Base-by-base conservation (phyloP, 257 asterid genomes). In the Ophiorrhiza pumila region DNA sequence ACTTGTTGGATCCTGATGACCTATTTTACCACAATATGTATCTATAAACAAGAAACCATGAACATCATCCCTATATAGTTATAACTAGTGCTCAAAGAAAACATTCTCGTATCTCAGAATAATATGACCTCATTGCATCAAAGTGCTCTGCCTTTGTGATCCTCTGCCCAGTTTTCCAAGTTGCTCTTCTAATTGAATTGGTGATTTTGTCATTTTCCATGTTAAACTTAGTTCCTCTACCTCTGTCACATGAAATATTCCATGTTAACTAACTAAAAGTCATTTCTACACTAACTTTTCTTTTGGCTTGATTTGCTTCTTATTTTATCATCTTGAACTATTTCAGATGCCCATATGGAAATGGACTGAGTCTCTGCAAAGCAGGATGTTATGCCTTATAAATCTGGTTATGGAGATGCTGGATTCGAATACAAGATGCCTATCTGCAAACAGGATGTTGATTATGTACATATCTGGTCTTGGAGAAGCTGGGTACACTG, bases 401-500 rank as follows among this genome's bases (percentile, higher is more conserved):
- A 34, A 72, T 68, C 67, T 60, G 66, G 29, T 41, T 70, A 65
- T 69, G 70, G 49, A 76, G 52, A 69, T 62, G 67, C 68, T 29
- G 41, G 43, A 68, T 74, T 11, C 31, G 45, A 69, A 2, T 32
- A 46, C 35, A 8, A 17, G 72, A 41, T 34, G 79, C 70, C 45
- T 35, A 58, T 47, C 25, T 34, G 71, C 69, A 71, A 25, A 34
- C 59, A 55, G 29, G 71, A 50, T 42, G 67, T 71, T 65, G 61
- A 43, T 53, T 25, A 25, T 52, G 52, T 68, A 41, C 31, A 49
- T 65, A 80, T 68, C 68, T 65, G 68, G 42, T 43, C 63, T 63
- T 68, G 70, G 53, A 78, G 59, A 68, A 45, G 63, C 70, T 20
- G 57, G 47, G 58, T 78, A 50, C 64, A 66, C 69, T 76, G 74